Evolutionary conservation across 164 flowering plant genomes (phyloP).

Genomic region (Paratinospora sagittata): DNA sequence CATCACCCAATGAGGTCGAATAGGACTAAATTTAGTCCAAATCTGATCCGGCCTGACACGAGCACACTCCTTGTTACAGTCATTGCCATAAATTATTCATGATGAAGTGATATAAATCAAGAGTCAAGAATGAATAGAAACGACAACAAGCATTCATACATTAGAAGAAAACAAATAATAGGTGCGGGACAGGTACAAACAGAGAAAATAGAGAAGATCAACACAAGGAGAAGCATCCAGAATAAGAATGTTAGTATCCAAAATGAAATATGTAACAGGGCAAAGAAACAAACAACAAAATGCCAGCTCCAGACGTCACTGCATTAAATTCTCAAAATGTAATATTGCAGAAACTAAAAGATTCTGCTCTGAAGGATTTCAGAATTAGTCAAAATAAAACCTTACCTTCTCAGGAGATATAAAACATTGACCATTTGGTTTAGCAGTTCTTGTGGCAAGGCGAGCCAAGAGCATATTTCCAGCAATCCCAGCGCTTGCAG

Average conservation of each 20-base stretch:
- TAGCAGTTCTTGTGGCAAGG: slow-evolving; percentile 83
- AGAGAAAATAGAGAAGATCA: no score
- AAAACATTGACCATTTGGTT: slow-evolving; percentile 83
- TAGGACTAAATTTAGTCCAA: no score
- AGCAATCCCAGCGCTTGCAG: slow-evolving; percentile 92
- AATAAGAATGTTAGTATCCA: not conserved
- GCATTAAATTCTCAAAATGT: not conserved
- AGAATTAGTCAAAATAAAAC: not conserved
- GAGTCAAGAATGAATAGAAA: no score
- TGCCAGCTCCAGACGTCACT: not conserved
- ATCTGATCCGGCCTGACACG: no score
- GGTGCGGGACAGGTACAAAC: no score
- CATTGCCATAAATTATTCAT: no score
- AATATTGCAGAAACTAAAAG: not conserved
- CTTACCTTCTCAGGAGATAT: slow-evolving; percentile 64
- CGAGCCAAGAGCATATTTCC: slow-evolving; percentile 89
- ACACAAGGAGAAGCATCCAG: no score
- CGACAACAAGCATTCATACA: no score
- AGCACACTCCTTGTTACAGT: no score
- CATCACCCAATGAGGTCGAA: no score
- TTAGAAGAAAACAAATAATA: no score
- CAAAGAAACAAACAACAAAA: not conserved
- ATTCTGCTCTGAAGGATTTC: not conserved
- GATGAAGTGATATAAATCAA: no score
- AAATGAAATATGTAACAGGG: not conserved